Conservation (phyloP, 805 yeast genomes). For the Brettanomyces bruxellensis region DNA sequence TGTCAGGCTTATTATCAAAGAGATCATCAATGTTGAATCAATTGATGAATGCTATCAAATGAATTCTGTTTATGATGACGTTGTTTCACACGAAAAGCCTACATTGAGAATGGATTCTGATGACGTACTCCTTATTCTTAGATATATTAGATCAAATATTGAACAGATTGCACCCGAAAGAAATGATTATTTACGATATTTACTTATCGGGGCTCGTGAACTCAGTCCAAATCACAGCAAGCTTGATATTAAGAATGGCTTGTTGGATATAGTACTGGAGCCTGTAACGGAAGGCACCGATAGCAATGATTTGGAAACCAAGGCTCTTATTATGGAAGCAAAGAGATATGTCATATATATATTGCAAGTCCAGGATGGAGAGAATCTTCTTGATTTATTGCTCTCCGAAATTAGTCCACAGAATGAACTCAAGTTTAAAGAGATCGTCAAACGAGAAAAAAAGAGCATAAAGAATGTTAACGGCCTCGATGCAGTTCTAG, state of each 20-base stretch:
- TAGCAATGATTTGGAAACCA: slow-evolving; percentile 30
- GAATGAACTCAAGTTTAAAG: slow-evolving; percentile 60
- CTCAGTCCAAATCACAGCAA: slow-evolving; percentile 11
- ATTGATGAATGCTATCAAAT: slow-evolving; percentile 53
- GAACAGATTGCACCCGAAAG: slow-evolving; percentile 35
- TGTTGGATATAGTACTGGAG: slow-evolving; percentile 11
- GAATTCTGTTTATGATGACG: slow-evolving; percentile 56
- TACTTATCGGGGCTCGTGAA: slow-evolving; percentile 15
- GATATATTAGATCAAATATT: slow-evolving; percentile 31
- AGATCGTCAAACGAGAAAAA: slow-evolving; percentile 32
- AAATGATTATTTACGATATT: slow-evolving; percentile 34
- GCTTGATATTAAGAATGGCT: slow-evolving; percentile 10
- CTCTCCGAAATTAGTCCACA: slow-evolving; percentile 55
- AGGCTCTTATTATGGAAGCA: slow-evolving; percentile 56
- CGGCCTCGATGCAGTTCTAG: slow-evolving; percentile 16
- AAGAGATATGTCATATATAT: slow-evolving; percentile 78
- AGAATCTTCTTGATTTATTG: slow-evolving; percentile 44
- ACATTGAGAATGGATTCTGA: slow-evolving; percentile 32
- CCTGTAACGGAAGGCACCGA: slow-evolving; percentile 24
- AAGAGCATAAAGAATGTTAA: slow-evolving; percentile 14
- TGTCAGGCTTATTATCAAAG: slow-evolving; percentile 34
- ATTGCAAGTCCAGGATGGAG: slow-evolving; percentile 73
- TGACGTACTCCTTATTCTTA: slow-evolving; percentile 36
- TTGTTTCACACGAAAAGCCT: slow-evolving; percentile 41
- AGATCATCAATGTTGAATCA: slow-evolving; percentile 44